Evolutionary conservation across 1,139 yeast species (phyloP).

Genomic region (Pichia sp.): DNA sequence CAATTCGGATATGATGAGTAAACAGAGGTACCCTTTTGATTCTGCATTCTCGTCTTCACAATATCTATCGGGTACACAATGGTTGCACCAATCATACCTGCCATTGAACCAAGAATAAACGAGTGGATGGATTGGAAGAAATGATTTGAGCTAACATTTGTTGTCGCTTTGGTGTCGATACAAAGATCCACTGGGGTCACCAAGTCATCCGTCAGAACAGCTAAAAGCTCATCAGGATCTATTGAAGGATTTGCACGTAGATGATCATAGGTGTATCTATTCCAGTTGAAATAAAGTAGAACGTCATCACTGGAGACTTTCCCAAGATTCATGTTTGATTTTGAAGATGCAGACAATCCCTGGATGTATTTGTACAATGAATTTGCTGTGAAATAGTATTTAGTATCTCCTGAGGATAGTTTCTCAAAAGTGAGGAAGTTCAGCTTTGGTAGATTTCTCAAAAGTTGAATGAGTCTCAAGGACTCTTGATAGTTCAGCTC

Average conservation of each 20-base stretch:
- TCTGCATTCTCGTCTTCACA: constrained; percentile 97
- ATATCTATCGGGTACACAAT: constrained; percentile 97
- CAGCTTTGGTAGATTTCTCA: constrained; percentile 35
- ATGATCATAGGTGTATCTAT: constrained; percentile 41
- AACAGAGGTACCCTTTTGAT: constrained; percentile 67
- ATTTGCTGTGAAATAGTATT: constrained; percentile 6
- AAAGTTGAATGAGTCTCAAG: constrained; percentile 31
- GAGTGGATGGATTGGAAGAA: constrained; percentile 84
- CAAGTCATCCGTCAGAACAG: constrained; percentile 46
- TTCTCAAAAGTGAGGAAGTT: constrained; percentile 55
- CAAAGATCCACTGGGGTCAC: constrained; percentile 36
- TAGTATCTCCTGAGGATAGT: constrained; percentile 15
- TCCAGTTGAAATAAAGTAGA: constrained; percentile 45
- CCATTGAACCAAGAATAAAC: constrained; percentile 84
- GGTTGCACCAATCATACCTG: constrained; percentile 98
- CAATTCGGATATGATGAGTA: constrained; percentile 86
- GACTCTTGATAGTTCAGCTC: constrained; percentile 34
- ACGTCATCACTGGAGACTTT: constrained; percentile 36
- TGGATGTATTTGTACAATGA: constrained; percentile 8
- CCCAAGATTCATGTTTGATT: neutral
- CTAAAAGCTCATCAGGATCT: constrained; percentile 41
- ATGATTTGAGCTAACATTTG: constrained; percentile 31
- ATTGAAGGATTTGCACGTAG: constrained; percentile 41
- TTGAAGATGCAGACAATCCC: neutral
- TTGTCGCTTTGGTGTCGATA: constrained; percentile 8